phyloP scores from a whole-genome alignment of 257 asterid species.

The Handroanthus guayacan region DNA sequence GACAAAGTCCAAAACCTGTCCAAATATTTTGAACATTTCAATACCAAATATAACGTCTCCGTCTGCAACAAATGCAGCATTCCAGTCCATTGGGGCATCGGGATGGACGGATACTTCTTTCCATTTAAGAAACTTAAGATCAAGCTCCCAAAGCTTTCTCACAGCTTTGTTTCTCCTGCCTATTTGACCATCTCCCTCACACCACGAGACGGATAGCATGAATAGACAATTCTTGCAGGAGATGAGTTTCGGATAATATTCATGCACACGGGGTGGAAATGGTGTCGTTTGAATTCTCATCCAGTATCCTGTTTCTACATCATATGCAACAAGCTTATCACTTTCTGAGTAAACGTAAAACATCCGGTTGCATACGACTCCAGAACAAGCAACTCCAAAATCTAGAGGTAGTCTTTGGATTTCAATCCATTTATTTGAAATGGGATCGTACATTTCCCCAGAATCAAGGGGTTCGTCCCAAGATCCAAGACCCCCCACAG shows the following conservation, averaged over 20 bases:
- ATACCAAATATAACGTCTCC: constrained; percentile 72
- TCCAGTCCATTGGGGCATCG: constrained; percentile 99
- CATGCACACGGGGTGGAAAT: constrained; percentile 82
- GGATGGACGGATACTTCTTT: constrained; percentile 74
- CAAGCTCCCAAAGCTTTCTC: constrained; percentile 94
- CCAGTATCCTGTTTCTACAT: constrained; percentile 89
- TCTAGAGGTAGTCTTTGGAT: constrained; percentile 80
- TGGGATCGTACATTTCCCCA: constrained; percentile 82
- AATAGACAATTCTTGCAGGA: constrained; percentile 69
- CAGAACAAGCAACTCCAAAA: constrained; percentile 87
- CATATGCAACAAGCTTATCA: constrained; percentile 78
- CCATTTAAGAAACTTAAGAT: constrained; percentile 63
- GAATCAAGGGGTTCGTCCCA: constrained; percentile 92
- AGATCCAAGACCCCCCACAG: constrained; percentile 92
- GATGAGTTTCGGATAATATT: constrained; percentile 82
- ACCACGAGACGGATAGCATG: constrained; percentile 93
- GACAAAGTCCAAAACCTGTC: constrained; percentile 91
- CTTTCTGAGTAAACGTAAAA: constrained; percentile 90
- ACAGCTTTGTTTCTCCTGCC: constrained; percentile 97
- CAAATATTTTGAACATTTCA: constrained; percentile 96
- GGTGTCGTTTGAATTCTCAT: constrained; percentile 67
- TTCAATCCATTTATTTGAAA: constrained; percentile 87
- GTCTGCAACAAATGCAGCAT: constrained; percentile 86
- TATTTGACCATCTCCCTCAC: constrained; percentile 94
- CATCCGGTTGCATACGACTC: constrained; percentile 64